Evolutionary conservation across 2,329 filamentous ascomycete genomes (phyloP).

Genomic region (Venturia asperata): DNA sequence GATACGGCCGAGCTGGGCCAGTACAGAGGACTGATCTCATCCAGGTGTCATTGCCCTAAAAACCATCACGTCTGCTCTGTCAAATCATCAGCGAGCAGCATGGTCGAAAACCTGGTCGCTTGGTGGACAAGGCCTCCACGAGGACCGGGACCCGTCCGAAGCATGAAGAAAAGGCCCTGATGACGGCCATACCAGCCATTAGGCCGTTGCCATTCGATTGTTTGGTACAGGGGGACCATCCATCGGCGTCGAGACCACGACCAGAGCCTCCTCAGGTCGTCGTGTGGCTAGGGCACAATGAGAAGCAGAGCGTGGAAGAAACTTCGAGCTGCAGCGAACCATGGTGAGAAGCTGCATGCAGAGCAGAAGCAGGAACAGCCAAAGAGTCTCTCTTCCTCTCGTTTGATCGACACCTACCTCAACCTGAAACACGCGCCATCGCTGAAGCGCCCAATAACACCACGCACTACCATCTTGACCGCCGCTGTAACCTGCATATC

Average conservation of each 20-base stretch:
- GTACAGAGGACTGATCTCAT: neutral
- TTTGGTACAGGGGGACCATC: neutral
- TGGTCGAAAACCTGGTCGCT: constrained; percentile 1
- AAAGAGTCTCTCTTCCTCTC: neutral
- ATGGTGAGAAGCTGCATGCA: neutral
- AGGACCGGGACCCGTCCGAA: neutral
- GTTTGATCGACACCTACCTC: constrained; percentile 13
- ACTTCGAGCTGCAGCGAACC: neutral
- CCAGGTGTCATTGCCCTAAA: constrained; percentile 3
- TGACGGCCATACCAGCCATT: neutral
- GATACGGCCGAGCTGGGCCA: constrained; percentile 5
- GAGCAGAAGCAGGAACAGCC: neutral
- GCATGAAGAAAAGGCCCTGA: constrained; percentile 5
- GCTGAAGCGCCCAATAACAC: neutral
- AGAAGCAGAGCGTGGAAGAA: neutral
- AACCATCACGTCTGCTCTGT: neutral
- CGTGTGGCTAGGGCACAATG: constrained; percentile 4
- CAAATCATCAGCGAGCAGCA: constrained; percentile 3
- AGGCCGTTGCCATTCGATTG: neutral
- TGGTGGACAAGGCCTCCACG: constrained; percentile 3
- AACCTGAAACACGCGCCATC: constrained; percentile 16
- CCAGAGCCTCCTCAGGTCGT: neutral
- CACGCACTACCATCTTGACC: neutral
- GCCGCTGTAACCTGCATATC: neutral
- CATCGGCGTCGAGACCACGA: neutral